Evolutionary conservation across 352 stramenopile genomes (phyloP).

Genomic region (Phytophthora pinifolia): DNA sequence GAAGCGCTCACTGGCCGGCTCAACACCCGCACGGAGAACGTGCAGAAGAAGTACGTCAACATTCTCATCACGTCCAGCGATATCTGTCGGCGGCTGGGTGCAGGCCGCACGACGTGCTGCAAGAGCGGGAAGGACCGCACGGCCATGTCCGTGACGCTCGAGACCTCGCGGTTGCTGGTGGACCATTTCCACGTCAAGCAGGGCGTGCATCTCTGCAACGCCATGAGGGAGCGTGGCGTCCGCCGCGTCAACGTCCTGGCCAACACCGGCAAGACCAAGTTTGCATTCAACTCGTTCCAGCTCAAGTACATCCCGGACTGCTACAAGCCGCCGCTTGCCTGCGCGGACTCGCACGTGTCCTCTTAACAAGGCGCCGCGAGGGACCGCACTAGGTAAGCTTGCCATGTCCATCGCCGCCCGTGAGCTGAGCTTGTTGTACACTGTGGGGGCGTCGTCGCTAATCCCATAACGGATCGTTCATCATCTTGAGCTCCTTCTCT

Average conservation of each 20-base stretch:
- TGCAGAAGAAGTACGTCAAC: constrained; percentile 87
- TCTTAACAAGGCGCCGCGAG: constrained; percentile 43
- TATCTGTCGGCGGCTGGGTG: constrained; percentile 89
- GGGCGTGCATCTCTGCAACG: constrained; percentile 81
- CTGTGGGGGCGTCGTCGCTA: constrained; percentile 27
- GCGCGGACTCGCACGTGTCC: constrained; percentile 70
- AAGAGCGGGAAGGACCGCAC: constrained; percentile 98
- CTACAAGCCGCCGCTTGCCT: constrained; percentile 89
- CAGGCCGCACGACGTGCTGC: constrained; percentile 94
- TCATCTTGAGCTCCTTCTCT: constrained; percentile 63
- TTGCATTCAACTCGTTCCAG: constrained; percentile 97
- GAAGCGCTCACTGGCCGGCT: constrained; percentile 56
- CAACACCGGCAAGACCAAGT: constrained; percentile 92
- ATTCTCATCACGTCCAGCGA: constrained; percentile 87
- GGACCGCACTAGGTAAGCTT: constrained; percentile 16
- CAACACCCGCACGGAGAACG: constrained; percentile 62
- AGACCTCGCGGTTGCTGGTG: constrained; percentile 91
- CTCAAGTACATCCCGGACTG: constrained; percentile 96
- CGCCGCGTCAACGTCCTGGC: constrained; percentile 83
- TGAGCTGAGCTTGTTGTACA: constrained; percentile 22
- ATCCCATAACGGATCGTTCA: constrained; percentile 76
- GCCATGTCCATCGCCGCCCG: constrained; percentile 12
- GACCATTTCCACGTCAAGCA: constrained; percentile 89
- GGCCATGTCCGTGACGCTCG: constrained; percentile 96
- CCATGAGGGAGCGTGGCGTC: constrained; percentile 85